phyloP scores from a whole-genome alignment of 331 rosid species.

The Cucumis variabilis region DNA sequence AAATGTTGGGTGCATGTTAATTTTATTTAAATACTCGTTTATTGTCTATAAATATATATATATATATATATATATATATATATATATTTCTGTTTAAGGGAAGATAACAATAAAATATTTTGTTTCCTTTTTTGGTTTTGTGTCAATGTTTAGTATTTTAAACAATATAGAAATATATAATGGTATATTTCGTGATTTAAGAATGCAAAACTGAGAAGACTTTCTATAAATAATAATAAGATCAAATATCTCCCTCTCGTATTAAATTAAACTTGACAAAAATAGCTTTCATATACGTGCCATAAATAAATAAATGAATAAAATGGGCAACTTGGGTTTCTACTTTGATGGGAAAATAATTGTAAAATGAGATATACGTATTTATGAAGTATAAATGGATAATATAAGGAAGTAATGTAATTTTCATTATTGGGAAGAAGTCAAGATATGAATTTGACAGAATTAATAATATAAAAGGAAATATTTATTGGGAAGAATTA shows the following conservation, averaged over 20 bases:
- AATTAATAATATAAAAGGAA: neutral
- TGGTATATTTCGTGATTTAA: neutral
- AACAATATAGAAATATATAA: neutral
- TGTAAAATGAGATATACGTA: neutral
- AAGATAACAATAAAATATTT: neutral
- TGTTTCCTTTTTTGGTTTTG: slow-evolving; percentile 6
- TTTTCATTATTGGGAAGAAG: neutral
- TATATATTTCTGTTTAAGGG: neutral
- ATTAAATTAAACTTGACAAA: neutral
- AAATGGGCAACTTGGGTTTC: neutral
- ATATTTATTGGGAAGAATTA: neutral
- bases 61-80: neutral
- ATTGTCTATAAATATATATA: neutral
- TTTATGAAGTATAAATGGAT: neutral
- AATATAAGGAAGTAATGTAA: neutral
- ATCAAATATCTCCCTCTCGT: neutral
- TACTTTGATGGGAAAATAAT: neutral
- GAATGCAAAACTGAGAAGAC: neutral
- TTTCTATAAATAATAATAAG: neutral
- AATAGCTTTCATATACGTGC: neutral
- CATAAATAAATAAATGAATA: neutral
- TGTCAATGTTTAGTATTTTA: neutral
- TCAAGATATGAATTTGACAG: neutral
- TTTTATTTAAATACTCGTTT: neutral
- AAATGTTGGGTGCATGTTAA: neutral